Conservation (phyloP, 2,329 filamentous ascomycete species). For the Elsinoe australis region DNA sequence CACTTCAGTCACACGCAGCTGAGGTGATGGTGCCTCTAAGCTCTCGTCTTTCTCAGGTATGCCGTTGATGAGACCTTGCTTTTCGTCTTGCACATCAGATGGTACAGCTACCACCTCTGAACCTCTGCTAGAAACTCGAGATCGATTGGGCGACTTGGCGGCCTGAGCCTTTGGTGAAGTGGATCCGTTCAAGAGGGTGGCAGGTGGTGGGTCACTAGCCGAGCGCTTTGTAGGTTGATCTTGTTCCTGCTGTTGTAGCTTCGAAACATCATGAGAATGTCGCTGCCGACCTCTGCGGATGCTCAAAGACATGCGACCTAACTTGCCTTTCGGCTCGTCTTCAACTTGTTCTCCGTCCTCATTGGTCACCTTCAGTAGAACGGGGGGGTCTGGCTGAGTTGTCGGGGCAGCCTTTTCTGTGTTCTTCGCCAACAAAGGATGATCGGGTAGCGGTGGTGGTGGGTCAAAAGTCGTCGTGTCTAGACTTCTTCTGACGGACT, state of each 20-base stretch:
- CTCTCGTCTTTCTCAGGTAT: slow-evolving; percentile 9
- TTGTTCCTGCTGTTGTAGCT: background rate
- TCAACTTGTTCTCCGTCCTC: slow-evolving; percentile 42
- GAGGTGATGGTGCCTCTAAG: background rate
- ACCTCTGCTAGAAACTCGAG: background rate
- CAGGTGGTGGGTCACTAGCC: slow-evolving; percentile 11
- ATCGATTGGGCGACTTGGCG: slow-evolving; percentile 1
- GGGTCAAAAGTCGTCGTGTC: slow-evolving; percentile 35
- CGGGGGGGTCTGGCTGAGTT: slow-evolving; percentile 40
- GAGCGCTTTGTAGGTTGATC: slow-evolving; percentile 1
- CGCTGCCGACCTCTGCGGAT: slow-evolving; percentile 10
- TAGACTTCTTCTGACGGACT: slow-evolving; percentile 40
- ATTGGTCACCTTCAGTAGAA: slow-evolving; percentile 69
- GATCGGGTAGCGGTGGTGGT: slow-evolving; percentile 22
- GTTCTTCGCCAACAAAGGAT: slow-evolving; percentile 4
- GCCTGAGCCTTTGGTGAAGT: background rate
- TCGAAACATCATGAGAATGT: slow-evolving; percentile 13
- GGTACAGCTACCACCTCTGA: background rate
- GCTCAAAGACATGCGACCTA: slow-evolving; percentile 13
- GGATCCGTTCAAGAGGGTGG: background rate
- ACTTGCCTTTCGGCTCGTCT: slow-evolving; percentile 19
- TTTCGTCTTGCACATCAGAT: background rate
- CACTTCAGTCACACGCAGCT: background rate
- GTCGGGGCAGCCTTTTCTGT: slow-evolving; percentile 21
- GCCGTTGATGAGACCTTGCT: background rate